A percentile compares a stretch with the other conserved stretches of the same genome.
Conservation (phyloP, 2,329 filamentous ascomycete species). For the Colletotrichum costaricense region DNA sequence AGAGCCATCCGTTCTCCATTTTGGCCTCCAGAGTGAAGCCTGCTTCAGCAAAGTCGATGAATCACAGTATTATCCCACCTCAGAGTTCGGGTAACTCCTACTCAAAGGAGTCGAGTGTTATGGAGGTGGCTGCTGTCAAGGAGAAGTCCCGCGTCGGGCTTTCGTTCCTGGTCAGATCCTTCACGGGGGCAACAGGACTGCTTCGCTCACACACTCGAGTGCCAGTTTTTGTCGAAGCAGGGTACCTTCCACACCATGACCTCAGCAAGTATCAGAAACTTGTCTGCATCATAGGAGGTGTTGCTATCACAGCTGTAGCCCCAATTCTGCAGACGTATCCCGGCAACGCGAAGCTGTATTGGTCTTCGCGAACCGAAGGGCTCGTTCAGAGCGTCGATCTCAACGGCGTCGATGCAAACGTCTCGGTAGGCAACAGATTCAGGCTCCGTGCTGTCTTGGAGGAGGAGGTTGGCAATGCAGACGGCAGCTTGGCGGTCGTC, state of each 20-base stretch:
- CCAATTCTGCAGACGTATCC: background rate
- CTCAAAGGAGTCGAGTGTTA: background rate
- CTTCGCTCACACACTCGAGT: background rate
- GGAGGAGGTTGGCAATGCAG: background rate
- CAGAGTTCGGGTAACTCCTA: background rate
- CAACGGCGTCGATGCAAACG: background rate
- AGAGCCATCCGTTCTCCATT: constrained; percentile 65
- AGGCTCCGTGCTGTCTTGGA: background rate
- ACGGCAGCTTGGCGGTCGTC: background rate
- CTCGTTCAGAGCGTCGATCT: background rate
- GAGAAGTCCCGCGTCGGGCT: background rate
- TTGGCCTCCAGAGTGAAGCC: background rate
- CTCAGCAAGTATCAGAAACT: background rate
- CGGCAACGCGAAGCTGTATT: background rate
- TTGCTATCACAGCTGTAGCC: constrained; percentile 1
- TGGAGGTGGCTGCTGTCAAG: background rate
- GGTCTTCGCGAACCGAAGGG: background rate
- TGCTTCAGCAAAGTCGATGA: background rate
- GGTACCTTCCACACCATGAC: constrained; percentile 3
- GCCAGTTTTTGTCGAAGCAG: constrained; percentile 2
- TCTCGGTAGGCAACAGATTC: background rate
- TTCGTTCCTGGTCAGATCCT: background rate
- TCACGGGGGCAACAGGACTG: background rate
- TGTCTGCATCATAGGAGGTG: constrained; percentile 1
- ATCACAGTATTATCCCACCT: no score